Conservation (phyloP, 2,329 filamentous ascomycete genomes). For the Tolypocladium guangdongense region DNA sequence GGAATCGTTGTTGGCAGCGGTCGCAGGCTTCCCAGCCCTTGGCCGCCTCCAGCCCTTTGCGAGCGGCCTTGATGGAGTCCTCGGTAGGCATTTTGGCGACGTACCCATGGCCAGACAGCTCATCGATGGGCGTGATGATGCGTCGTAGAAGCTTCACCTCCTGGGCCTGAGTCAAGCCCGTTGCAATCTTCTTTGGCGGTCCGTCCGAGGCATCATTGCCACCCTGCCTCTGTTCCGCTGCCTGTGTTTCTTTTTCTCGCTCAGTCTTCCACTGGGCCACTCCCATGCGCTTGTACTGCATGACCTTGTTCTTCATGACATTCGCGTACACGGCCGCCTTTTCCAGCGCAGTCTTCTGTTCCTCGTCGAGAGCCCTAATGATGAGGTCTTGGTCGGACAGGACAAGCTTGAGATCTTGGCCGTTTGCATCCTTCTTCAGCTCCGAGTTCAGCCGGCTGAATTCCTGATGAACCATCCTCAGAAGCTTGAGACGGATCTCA, state of each 20-base stretch:
- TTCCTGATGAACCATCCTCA: constrained; percentile 55
- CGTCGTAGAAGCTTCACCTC: constrained; percentile 55
- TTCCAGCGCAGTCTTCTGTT: constrained; percentile 61
- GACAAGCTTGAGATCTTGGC: constrained; percentile 39
- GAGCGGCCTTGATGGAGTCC: constrained; percentile 55
- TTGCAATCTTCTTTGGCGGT: constrained; percentile 46
- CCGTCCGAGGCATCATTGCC: constrained; percentile 19
- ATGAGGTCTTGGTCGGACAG: constrained; percentile 58
- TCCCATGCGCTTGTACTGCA: constrained; percentile 65
- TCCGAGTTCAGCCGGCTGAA: constrained; percentile 57
- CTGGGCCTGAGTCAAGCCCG: constrained; percentile 55
- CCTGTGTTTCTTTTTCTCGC: constrained; percentile 30
- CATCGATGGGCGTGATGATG: constrained; percentile 52
- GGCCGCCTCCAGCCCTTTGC: constrained; percentile 51
- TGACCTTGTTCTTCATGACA: constrained; percentile 70
- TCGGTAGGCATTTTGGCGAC: constrained; percentile 56
- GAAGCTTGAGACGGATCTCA: constrained; percentile 41
- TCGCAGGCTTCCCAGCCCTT: constrained; percentile 83
- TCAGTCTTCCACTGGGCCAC: constrained; percentile 61
- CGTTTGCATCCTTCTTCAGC: constrained; percentile 38
- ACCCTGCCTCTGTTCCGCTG: constrained; percentile 14
- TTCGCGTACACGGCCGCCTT: constrained; percentile 68
- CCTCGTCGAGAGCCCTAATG: constrained; percentile 60
- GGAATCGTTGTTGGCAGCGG: constrained; percentile 75
- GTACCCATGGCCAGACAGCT: constrained; percentile 63